Conservation (phyloP, 441 rosid species). For the Populus hybrid region DNA sequence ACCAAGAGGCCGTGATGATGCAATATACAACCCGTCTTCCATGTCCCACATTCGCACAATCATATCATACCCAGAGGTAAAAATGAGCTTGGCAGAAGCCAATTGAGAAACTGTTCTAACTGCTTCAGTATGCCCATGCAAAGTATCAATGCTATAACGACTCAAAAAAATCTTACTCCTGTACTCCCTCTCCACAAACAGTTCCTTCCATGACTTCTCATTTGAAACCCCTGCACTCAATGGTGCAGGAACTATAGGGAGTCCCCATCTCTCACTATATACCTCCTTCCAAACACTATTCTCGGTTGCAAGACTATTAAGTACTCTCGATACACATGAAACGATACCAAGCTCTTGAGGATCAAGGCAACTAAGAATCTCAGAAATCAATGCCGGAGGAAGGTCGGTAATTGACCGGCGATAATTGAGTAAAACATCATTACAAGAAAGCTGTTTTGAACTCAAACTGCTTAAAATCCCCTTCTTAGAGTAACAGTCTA, state of each 20-base stretch:
- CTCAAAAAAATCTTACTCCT: slow-evolving; percentile 76
- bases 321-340: slow-evolving; percentile 69
- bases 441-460: slow-evolving; percentile 36
- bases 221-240: slow-evolving; percentile 32
- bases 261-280: slow-evolving; percentile 88
- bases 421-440: slow-evolving; percentile 32
- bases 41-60: slow-evolving; percentile 83
- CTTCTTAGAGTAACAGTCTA: slow-evolving; percentile 30
- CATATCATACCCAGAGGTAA: slow-evolving; percentile 82
- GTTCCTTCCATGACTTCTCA: slow-evolving; percentile 76
- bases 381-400: slow-evolving; percentile 75
- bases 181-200: slow-evolving; percentile 88
- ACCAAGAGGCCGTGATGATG: slow-evolving; percentile 73
- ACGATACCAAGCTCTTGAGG: slow-evolving; percentile 85
- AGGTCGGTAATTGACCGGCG: slow-evolving; percentile 63
- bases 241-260: slow-evolving; percentile 32
- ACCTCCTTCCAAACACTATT: slow-evolving; percentile 86
- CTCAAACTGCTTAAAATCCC: slow-evolving; percentile 26
- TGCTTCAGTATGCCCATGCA: slow-evolving; percentile 88
- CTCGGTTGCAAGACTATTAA: slow-evolving; percentile 69
- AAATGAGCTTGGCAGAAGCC: slow-evolving; percentile 82
- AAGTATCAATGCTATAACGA: slow-evolving; percentile 56
- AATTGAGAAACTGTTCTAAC: slow-evolving; percentile 64
- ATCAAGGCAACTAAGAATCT: slow-evolving; percentile 70
- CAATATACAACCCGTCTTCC: slow-evolving; percentile 74